Base-by-base conservation (phyloP, 2,329 filamentous ascomycete genomes). In the Cyphellophora europaea region DNA sequence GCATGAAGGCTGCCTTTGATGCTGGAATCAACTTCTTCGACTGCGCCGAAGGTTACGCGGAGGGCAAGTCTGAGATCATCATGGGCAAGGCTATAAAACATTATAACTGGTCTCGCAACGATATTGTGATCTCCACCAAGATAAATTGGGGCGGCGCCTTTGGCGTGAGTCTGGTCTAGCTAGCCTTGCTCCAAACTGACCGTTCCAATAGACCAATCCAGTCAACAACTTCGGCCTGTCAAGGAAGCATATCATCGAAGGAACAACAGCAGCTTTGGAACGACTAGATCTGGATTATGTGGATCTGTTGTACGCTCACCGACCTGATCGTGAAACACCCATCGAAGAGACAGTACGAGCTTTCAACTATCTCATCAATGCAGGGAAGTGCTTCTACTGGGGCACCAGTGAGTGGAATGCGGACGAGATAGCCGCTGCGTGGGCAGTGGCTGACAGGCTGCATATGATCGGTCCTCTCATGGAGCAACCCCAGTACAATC, bases 341-440 rank as follows among this genome's bases (percentile, higher is more conserved):
- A 82, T 83, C 59, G 77, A 82, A 55, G 79, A 83, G 62, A 77
- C 70, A 0, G 77, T 84, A 25, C 72, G 78, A 28, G 77, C 77
- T 25, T 82, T 84, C 62, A 82, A 82, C 63, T 66, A 80, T 55
- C 59, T 84, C 23, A 82, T 85, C 53, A 66, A 77, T 52, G 67
- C 66, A 0, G 80, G 79, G 36, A 76, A 80, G 59, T 73, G 74
- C 3, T 73, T 84, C 44, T 82, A 82, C 63, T 82, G 77, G 77
- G 78, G 76, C 32, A 82, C 77, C 0, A 79, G 74, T 1, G 75
- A 81, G 55, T 82, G 78, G 77, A 69, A 66, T 43, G 72, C 77
- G 23, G 72, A 76, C 38, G 78, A 82, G 57, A 81, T 82, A 49
- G 69, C 69, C 10, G 66, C 74, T 45, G 78, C 79, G 1, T 74